Conservation (phyloP, 2,329 filamentous ascomycete genomes). For the Paraphaeosphaeria sporulosa region DNA sequence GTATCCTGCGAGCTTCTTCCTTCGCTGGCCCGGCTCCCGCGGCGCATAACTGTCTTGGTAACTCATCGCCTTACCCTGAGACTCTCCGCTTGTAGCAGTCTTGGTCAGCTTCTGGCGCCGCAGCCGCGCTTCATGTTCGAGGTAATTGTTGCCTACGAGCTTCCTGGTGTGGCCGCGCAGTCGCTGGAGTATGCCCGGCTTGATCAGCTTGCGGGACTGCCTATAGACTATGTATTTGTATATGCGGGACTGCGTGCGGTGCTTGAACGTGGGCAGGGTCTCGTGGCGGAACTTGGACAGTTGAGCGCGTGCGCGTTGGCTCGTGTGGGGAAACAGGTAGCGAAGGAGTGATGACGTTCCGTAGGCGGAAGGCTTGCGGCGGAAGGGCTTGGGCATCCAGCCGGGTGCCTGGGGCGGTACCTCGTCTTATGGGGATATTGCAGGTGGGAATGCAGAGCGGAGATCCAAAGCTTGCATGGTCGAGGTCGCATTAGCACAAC, state of each 20-base stretch:
- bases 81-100: conserved; percentile 31
- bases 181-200: conserved; percentile 39
- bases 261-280: conserved; percentile 74
- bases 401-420: conserved; percentile 15
- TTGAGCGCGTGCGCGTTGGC: conserved; percentile 69
- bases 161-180: conserved; percentile 43
- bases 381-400: conserved; percentile 45
- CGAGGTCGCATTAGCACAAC: conserved; percentile 7
- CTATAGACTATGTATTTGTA: conserved; percentile 75
- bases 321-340: conserved; percentile 72
- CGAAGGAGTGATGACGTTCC: conserved; percentile 60
- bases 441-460: neutral
- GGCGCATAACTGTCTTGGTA: conserved; percentile 49
- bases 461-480: conserved; percentile 2
- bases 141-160: conserved; percentile 33
- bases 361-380: conserved; percentile 41
- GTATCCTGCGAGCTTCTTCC: conserved; percentile 79
- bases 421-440: neutral
- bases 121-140: conserved; percentile 44
- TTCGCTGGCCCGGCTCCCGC: conserved; percentile 71
- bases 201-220: conserved; percentile 54
- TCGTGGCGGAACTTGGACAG: conserved; percentile 77
- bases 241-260: conserved; percentile 75
- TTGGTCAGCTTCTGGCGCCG: conserved; percentile 43
- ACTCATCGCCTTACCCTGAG: conserved; percentile 34